These are phyloP conservation scores for Arctium minus DNA, from an alignment of 129 eudicot genomes.

Conservation along the genomic window DNA sequence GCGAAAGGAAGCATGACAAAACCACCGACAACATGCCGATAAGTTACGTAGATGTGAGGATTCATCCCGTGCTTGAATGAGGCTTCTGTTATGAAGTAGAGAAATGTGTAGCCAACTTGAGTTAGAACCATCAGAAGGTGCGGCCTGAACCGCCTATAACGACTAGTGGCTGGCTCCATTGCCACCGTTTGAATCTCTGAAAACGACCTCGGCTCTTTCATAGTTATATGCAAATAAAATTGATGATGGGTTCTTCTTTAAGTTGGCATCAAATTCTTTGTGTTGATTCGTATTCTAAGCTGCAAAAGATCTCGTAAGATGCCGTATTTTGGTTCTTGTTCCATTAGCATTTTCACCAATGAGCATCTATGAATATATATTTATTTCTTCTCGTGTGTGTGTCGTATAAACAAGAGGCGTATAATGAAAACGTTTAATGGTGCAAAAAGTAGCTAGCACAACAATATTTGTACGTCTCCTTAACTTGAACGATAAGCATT, in stretches of 20 bases:
- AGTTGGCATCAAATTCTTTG: not conserved
- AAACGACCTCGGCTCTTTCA: not conserved
- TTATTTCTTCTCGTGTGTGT: not conserved
- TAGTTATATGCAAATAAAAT: not conserved
- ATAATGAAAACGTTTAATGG: not conserved
- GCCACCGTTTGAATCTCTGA: constrained; percentile 8
- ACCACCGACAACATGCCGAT: constrained; percentile 57
- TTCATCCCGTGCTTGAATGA: constrained; percentile 75
- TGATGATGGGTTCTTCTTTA: not conserved
- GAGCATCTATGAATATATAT: not conserved
- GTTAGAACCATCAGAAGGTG: constrained; percentile 57
- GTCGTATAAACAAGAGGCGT: not conserved
- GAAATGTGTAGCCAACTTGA: constrained; percentile 51
- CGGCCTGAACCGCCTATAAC: constrained; percentile 46
- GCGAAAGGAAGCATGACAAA: constrained; percentile 57
- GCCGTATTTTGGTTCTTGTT: not conserved
- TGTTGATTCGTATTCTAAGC: not conserved
- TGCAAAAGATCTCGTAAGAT: not conserved
- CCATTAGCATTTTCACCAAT: not conserved
- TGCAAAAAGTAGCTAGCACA: not conserved
- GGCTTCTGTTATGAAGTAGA: constrained; percentile 66
- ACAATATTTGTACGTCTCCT: not conserved
- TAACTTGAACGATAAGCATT: not conserved
- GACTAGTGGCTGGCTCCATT: not conserved
- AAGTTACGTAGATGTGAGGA: constrained; percentile 64